A percentile compares a stretch with the other conserved stretches of the same genome.
Evolutionary conservation across 345 rosid genomes (phyloP).

Genomic region (Brassica incana): DNA sequence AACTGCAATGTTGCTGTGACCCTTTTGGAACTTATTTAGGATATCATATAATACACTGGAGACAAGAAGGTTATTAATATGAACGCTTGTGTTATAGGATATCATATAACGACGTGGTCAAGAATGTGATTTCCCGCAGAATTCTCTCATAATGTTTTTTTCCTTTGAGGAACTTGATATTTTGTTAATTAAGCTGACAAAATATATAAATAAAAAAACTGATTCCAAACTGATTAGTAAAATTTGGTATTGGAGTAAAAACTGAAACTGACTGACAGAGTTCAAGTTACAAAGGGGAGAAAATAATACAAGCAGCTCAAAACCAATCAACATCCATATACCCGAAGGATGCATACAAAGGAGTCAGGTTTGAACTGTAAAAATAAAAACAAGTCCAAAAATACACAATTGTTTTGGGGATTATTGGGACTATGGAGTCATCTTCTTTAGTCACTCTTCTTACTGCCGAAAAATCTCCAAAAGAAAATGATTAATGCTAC

Average conservation of each 20-base stretch:
- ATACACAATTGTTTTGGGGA: background rate
- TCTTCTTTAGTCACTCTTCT: conserved; percentile 52
- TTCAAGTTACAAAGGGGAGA: background rate
- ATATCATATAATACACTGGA: conserved; percentile 85
- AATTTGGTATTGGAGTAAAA: background rate
- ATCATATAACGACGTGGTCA: background rate
- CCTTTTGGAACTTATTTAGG: conserved; percentile 90
- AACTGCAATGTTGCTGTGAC: conserved; percentile 93
- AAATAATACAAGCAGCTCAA: background rate
- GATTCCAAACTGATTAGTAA: background rate
- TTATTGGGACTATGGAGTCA: background rate
- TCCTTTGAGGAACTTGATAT: conserved; percentile 64
- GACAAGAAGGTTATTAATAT: background rate
- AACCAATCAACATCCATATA: background rate
- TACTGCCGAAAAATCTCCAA: conserved; percentile 46
- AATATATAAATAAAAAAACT: background rate
- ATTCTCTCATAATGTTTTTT: conserved; percentile 76
- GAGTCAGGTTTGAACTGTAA: conserved; percentile 2
- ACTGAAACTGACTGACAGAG: background rate
- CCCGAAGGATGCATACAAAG: background rate
- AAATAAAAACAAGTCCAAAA: background rate
- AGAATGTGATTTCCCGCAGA: conserved; percentile 54
- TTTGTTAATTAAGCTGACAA: conserved; percentile 18
- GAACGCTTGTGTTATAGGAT: background rate
- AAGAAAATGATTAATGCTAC: conserved; percentile 51